These are phyloP conservation scores for Penicillium sp. DNA, from an alignment of 2,329 filamentous ascomycete species.

Conservation along the genomic window DNA sequence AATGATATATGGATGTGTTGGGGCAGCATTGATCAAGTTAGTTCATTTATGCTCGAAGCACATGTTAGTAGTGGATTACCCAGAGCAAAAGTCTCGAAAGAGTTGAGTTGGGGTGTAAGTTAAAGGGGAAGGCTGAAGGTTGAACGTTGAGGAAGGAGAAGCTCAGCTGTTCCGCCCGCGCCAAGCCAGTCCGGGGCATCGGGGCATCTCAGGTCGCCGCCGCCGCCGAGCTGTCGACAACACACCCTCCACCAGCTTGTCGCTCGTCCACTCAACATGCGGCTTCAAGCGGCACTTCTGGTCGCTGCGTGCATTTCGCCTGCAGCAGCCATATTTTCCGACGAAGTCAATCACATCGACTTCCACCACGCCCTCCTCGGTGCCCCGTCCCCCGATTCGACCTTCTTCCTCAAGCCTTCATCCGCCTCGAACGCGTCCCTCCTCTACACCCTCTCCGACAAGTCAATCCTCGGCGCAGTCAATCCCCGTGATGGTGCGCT, in stretches of 20 bases:
- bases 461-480: conserved; percentile 81
- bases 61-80: too few relatives aligned
- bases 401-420: conserved; percentile 91
- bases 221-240: conserved; percentile 23
- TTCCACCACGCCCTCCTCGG: conserved; percentile 92
- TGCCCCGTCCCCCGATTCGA: conserved; percentile 77
- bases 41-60: too few relatives aligned
- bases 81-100: not conserved
- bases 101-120: conserved; percentile 1
- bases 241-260: conserved; percentile 22
- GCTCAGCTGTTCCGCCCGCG: not conserved
- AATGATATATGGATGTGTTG: conserved; percentile 1
- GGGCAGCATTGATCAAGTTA: too few relatives aligned
- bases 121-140: not conserved
- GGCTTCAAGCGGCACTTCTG: conserved; percentile 46
- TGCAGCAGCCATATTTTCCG: conserved; percentile 74
- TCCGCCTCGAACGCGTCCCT: conserved; percentile 82
- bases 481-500: conserved; percentile 84
- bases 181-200: not conserved
- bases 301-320: conserved; percentile 53
- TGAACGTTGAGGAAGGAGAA: not conserved
- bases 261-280: conserved; percentile 41
- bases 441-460: conserved; percentile 87
- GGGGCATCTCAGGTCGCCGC: conserved; percentile 24
- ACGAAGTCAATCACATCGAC: conserved; percentile 90